Evolutionary conservation across 1,284 basidiomycete species (phyloP).

Genomic region (Cutaneotrichosporon daszewskae): DNA sequence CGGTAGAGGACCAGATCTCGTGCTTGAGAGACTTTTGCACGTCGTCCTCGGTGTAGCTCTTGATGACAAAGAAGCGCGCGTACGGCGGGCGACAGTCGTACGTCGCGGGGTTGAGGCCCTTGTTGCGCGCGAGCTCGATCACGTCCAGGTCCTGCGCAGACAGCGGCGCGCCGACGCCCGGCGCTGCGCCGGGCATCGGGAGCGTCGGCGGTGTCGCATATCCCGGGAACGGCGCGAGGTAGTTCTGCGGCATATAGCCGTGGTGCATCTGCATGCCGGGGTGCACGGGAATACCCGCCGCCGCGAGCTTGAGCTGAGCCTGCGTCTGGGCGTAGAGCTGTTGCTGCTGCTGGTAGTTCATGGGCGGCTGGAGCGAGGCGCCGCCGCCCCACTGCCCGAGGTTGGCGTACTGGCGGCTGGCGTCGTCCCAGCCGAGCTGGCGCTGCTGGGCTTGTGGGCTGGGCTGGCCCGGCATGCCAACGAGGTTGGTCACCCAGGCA

Average conservation of each 20-base stretch:
- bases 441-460: constrained; percentile 21
- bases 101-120: constrained; percentile 82
- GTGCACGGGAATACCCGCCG: constrained; percentile 4
- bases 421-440: constrained; percentile 17
- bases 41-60: constrained; percentile 95
- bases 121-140: constrained; percentile 73
- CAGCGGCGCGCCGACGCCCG: constrained; percentile 5
- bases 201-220: constrained; percentile 9
- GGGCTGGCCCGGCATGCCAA: constrained; percentile 32
- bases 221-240: constrained; percentile 16
- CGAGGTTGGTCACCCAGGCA: constrained; percentile 42
- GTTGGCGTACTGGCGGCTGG: constrained; percentile 3
- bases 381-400: constrained; percentile 5
- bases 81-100: constrained; percentile 73
- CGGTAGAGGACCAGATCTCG: constrained; percentile 94
- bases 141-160: constrained; percentile 58
- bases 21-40: constrained; percentile 94
- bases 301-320: constrained; percentile 16
- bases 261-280: constrained; percentile 9
- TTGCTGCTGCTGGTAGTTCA: constrained; percentile 23
- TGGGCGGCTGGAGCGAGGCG: constrained; percentile 10
- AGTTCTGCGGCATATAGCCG: constrained; percentile 9
- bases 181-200: not conserved
- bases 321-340: constrained; percentile 13
- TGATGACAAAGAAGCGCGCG: constrained; percentile 92